phyloP scores from a whole-genome alignment of 2,329 filamentous ascomycete species.

The Aureobasidium sp. region DNA sequence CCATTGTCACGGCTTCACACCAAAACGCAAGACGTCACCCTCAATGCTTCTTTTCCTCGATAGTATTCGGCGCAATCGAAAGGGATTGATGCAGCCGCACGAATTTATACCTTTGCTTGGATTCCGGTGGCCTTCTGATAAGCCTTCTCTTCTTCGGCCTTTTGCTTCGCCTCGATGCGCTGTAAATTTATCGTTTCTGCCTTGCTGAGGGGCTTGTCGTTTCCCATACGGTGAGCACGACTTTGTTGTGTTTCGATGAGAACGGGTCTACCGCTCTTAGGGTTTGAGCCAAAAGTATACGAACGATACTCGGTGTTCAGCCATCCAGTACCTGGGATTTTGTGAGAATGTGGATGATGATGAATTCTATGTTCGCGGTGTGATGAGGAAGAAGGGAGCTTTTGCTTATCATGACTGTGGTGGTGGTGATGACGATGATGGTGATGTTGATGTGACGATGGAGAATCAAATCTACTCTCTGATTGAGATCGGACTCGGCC shows the following conservation, averaged over 20 bases:
- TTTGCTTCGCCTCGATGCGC: conserved; percentile 14
- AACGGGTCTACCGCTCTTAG: conserved; percentile 19
- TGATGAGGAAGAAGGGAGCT: not conserved
- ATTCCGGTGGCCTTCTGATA: conserved; percentile 13
- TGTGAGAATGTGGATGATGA: conserved; percentile 9
- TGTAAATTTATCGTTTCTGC: conserved; percentile 26
- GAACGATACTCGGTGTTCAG: conserved; percentile 63
- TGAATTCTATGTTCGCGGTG: not conserved
- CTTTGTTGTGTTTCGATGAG: conserved; percentile 40
- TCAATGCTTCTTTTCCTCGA: not conserved
- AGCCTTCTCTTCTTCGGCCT: conserved; percentile 11
- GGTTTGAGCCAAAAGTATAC: conserved; percentile 32
- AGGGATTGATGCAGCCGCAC: not conserved
- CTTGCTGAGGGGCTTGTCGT: conserved; percentile 25
- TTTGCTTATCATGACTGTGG: not conserved
- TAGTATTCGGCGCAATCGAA: not conserved
- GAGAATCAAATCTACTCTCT: not conserved
- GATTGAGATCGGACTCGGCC: not conserved
- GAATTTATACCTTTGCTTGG: conserved; percentile 16
- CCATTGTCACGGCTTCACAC: not conserved
- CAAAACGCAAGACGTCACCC: not conserved
- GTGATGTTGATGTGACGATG: not conserved
- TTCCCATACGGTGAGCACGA: conserved; percentile 17
- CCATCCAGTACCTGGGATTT: conserved; percentile 58
- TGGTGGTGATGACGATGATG: not conserved